Percentiles rank a stretch among this genome's conserved stretches.
These are phyloP conservation scores for Plasmodium ovale DNA, from an alignment of 169 alveolate species.

Conservation along the genomic window DNA sequence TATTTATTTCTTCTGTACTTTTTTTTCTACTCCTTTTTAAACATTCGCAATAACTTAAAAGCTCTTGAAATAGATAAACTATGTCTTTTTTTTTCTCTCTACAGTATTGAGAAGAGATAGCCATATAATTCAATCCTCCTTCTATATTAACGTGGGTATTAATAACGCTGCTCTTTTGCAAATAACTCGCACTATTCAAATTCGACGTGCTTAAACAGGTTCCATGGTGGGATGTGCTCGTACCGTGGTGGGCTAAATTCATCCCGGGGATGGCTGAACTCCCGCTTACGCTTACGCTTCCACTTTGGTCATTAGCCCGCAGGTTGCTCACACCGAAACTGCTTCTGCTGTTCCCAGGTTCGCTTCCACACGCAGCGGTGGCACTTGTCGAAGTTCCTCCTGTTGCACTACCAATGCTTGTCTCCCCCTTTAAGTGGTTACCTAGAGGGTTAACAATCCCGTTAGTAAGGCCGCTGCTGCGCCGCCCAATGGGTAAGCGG, in stretches of 20 bases:
- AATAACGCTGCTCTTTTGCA: not conserved
- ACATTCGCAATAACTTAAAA: slow-evolving; percentile 66
- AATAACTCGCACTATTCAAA: slow-evolving; percentile 2
- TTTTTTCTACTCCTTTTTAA: slow-evolving; percentile 67
- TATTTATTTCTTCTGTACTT: slow-evolving; percentile 53
- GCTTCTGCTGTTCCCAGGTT: not conserved
- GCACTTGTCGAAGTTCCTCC: too few species aligned
- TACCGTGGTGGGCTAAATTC: not conserved
- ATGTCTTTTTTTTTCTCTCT: slow-evolving; percentile 53
- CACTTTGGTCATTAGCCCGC: not conserved
- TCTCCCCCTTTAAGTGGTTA: too few species aligned
- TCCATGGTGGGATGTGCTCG: slow-evolving; percentile 1
- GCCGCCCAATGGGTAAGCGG: too few species aligned
- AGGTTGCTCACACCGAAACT: not conserved
- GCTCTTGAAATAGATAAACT: slow-evolving; percentile 63
- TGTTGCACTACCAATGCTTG: too few species aligned
- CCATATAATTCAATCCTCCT: slow-evolving; percentile 11
- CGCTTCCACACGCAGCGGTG: too few species aligned
- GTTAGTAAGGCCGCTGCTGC: too few species aligned
- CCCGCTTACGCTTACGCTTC: not conserved
- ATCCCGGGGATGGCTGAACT: not conserved
- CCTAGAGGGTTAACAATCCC: too few species aligned
- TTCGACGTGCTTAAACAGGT: slow-evolving; percentile 2
- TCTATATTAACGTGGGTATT: slow-evolving; percentile 15
- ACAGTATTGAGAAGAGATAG: slow-evolving; percentile 12